phyloP scores from a whole-genome alignment of 179 eudicot genomes.

The Spinacia oleracea region DNA sequence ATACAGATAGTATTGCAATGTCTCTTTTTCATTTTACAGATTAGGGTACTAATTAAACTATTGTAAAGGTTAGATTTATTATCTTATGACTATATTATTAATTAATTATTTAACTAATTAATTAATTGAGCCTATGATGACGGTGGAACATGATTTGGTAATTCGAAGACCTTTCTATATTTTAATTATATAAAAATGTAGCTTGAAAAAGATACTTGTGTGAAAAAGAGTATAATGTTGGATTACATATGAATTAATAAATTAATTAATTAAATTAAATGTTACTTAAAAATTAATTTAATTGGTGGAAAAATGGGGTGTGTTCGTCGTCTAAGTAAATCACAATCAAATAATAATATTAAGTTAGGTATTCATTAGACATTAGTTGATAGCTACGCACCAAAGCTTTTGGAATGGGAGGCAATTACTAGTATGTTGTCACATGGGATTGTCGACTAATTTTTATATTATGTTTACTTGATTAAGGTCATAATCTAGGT shows the following conservation, averaged over 20 bases:
- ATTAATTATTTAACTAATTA: neutral
- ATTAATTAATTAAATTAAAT: no score
- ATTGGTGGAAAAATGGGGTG: neutral
- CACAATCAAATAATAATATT: neutral
- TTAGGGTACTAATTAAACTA: conserved; percentile 15
- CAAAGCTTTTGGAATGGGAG: conserved; percentile 5
- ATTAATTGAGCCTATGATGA: neutral
- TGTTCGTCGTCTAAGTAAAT: neutral
- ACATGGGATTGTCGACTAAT: conserved; percentile 10
- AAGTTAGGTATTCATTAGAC: conserved; percentile 8
- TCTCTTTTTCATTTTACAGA: conserved; percentile 35
- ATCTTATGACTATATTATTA: neutral
- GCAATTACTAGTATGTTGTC: conserved; percentile 6
- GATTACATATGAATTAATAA: no score
- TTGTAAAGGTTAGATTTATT: conserved; percentile 2
- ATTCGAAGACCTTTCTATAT: conserved; percentile 1
- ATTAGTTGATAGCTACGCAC: neutral
- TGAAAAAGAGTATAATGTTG: neutral
- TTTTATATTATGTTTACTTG: neutral
- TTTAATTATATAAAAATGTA: neutral
- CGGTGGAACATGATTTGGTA: conserved; percentile 22
- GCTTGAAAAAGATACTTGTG: neutral
- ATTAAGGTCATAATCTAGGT: neutral
- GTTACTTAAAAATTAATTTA: neutral
- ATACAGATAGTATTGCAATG: conserved; percentile 30